Base-by-base conservation (phyloP, 768 basidiomycete species). In the Termitomyces sp. region DNA sequence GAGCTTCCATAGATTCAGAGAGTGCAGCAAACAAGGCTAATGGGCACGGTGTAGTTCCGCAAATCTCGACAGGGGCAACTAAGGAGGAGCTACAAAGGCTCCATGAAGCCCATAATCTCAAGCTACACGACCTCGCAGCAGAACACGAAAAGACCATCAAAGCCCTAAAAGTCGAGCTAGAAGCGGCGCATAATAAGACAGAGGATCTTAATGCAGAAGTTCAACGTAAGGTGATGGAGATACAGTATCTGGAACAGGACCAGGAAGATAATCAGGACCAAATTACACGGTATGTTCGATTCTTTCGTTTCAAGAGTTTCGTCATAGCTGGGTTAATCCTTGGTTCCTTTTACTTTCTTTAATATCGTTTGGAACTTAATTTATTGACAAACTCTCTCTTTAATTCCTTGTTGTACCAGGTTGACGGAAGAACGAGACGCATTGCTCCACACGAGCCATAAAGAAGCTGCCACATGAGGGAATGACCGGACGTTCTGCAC, bases 41-140 rank as follows among this genome's bases (percentile, higher is more conserved):
- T 59, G 85, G 83, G 14, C 72, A 72, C 53, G 76, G 72, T 9
- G 59, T 68, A 1, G 64, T 69, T 20, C 69, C 74, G 43, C 68
- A 77, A 35, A 70, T 76, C 48, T 73, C 77, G 1, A 72, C 77
- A 9, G 80, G 76, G 16, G 83, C 91, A 8, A 82, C 89, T 36
- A 86, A 84, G 63, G 90, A 91, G 61, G 91, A 94, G 56, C 72
- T 94, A 42, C 83, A 85, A 68, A 81, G 78, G 65, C 72, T 90
- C 66, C 88, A 94, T 62, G 88, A 91, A 69, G 92, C 92, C 6
- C 92, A 94, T 69, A 90, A 88, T 68, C 76, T 87, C 61, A 93
- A 88, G 75, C 68, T 94, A 62, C 75, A 85, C 53, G 90, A 93
- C 70, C 61, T 92, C 55, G 77, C 87, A 67, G 84, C 85, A 16